Conservation (phyloP, 805 yeast species). For the Blastobotrys parvus region DNA sequence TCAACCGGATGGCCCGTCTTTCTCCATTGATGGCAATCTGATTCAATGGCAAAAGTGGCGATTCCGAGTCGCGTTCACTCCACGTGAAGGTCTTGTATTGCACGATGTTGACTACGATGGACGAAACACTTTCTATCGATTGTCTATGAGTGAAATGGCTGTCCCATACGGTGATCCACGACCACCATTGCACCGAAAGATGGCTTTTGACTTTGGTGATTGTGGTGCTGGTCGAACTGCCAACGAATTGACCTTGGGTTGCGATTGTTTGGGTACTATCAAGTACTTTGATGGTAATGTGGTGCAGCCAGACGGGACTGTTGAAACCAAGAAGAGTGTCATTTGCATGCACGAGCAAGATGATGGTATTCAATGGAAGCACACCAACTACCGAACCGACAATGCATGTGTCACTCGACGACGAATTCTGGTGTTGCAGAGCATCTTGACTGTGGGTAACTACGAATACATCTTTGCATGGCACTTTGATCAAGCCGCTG, state of each 20-base stretch:
- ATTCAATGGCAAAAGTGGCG: slow-evolving; percentile 81
- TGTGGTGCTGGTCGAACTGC: slow-evolving; percentile 75
- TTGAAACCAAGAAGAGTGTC: slow-evolving; percentile 55
- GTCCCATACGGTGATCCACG: slow-evolving; percentile 85
- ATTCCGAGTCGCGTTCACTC: slow-evolving; percentile 59
- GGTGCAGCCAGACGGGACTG: slow-evolving; percentile 53
- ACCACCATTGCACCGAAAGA: slow-evolving; percentile 76
- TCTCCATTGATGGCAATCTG: slow-evolving; percentile 45
- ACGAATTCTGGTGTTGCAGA: slow-evolving; percentile 72
- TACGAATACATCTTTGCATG: slow-evolving; percentile 70
- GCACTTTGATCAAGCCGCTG: slow-evolving; percentile 70
- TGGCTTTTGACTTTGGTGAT: slow-evolving; percentile 81
- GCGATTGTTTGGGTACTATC: slow-evolving; percentile 79
- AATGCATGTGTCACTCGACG: slow-evolving; percentile 60
- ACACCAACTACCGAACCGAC: slow-evolving; percentile 67
- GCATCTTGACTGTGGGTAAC: slow-evolving; percentile 79
- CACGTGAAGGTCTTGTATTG: slow-evolving; percentile 72
- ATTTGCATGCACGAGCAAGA: slow-evolving; percentile 83
- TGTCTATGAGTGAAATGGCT: slow-evolving; percentile 74
- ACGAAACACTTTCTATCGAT: slow-evolving; percentile 64
- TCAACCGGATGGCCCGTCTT: slow-evolving; percentile 83
- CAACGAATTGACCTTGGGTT: slow-evolving; percentile 61
- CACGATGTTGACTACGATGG: slow-evolving; percentile 71
- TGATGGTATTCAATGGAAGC: slow-evolving; percentile 70
- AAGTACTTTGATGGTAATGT: slow-evolving; percentile 62